Conservation (phyloP, 1,284 basidiomycete species). For the Fomitiporia mediterranea region DNA sequence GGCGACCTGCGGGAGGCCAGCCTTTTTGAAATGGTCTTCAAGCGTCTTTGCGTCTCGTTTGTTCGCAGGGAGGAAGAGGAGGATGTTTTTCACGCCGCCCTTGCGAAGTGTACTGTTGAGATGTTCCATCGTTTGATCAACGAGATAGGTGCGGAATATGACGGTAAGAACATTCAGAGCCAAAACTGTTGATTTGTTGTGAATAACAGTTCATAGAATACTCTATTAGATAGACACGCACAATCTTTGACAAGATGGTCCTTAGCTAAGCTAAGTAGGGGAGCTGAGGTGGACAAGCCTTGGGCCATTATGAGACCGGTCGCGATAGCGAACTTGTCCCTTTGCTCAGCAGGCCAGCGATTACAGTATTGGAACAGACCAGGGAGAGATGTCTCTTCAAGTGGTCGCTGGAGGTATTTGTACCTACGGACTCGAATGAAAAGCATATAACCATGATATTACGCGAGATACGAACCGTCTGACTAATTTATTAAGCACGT, state of each 20-base stretch:
- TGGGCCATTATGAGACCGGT: constrained; percentile 80
- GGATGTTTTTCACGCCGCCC: constrained; percentile 81
- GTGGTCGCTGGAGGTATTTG: constrained; percentile 96
- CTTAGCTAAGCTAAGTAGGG: constrained; percentile 80
- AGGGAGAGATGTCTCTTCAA: constrained; percentile 83
- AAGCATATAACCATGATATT: constrained; percentile 9
- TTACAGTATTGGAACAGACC: constrained; percentile 86
- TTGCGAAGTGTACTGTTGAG: constrained; percentile 74
- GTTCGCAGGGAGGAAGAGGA: constrained; percentile 82
- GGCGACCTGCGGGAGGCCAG: constrained; percentile 70
- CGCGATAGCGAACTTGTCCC: constrained; percentile 80
- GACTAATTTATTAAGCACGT: constrained; percentile 93
- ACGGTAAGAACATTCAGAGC: constrained; percentile 73
- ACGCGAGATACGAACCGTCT: constrained; percentile 57
- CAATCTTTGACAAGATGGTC: constrained; percentile 95
- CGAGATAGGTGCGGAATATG: constrained; percentile 78
- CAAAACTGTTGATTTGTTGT: constrained; percentile 47
- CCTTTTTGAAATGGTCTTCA: constrained; percentile 83
- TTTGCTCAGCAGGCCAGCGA: constrained; percentile 71
- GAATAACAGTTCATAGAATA: not conserved
- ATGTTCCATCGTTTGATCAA: constrained; percentile 82
- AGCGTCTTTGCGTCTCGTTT: constrained; percentile 71
- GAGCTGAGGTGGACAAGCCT: constrained; percentile 72
- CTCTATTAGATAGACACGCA: constrained; percentile 29
- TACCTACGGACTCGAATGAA: constrained; percentile 52